Percentiles rank a stretch among this genome's conserved stretches.
phyloP scores from a whole-genome alignment of 2,329 filamentous ascomycete species.

The Graphilbum ipis-grandicollis region DNA sequence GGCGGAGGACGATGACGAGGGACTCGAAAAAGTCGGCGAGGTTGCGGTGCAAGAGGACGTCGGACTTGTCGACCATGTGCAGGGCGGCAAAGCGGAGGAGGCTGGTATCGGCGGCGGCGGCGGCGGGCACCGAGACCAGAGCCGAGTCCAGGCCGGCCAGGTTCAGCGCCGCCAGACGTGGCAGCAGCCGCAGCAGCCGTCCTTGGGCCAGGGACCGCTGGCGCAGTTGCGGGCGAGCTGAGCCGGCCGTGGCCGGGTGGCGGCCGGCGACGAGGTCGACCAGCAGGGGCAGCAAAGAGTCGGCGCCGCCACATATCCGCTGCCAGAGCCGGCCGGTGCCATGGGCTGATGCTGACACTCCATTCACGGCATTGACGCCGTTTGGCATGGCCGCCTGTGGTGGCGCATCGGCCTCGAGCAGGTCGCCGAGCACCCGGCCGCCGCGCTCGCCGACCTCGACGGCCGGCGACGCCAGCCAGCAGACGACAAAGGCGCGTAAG shows the following conservation, averaged over 20 bases:
- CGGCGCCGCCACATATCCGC: constrained; percentile 27
- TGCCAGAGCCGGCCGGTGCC: constrained; percentile 38
- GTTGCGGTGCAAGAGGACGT: constrained; percentile 30
- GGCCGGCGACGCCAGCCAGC: constrained; percentile 35
- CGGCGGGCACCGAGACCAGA: too few species aligned
- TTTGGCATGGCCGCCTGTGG: constrained; percentile 13
- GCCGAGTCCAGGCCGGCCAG: constrained; percentile 22
- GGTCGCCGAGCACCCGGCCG: constrained; percentile 29
- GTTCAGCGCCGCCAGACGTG: constrained; percentile 30
- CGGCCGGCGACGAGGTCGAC: constrained; percentile 15
- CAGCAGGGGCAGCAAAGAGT: constrained; percentile 22
- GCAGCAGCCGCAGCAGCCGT: constrained; percentile 32
- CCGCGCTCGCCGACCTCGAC: constrained; percentile 39
- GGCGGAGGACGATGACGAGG: constrained; percentile 28
- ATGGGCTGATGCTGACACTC: constrained; percentile 1
- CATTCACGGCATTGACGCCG: constrained; percentile 8
- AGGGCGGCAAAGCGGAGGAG: constrained; percentile 33
- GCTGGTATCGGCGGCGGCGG: constrained; percentile 9
- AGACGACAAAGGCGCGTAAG: constrained; percentile 27
- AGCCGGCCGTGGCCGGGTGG: not conserved
- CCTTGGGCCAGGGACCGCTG: constrained; percentile 30
- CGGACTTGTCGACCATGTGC: constrained; percentile 30
- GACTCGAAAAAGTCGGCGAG: constrained; percentile 37
- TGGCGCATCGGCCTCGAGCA: constrained; percentile 38
- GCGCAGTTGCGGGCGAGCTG: constrained; percentile 12